Percentiles rank a stretch among this genome's conserved stretches.
Evolutionary conservation across 768 basidiomycete species (phyloP).

Genomic region (Termitomyces bulborhizus): DNA sequence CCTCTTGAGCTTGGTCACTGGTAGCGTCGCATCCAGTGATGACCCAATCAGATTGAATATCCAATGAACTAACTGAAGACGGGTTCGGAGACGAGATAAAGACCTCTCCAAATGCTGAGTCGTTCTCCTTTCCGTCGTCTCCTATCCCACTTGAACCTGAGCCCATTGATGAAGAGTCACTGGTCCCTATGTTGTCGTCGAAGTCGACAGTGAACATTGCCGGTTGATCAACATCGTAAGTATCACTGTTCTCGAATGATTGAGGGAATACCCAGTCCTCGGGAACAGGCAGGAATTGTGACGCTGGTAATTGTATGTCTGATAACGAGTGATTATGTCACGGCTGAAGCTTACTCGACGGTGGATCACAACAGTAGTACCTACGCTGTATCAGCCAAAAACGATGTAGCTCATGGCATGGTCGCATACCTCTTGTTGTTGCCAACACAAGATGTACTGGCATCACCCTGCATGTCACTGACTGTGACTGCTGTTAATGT

Average conservation of each 20-base stretch:
- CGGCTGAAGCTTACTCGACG: background rate
- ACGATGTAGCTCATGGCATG: background rate
- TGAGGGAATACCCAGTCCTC: background rate
- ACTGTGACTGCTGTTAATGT: background rate
- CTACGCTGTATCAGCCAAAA: background rate
- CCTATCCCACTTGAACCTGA: background rate
- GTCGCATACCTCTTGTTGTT: background rate
- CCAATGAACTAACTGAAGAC: background rate
- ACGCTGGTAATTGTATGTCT: background rate
- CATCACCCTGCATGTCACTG: constrained; percentile 1
- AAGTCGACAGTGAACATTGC: background rate
- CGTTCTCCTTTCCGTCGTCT: background rate
- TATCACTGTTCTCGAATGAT: background rate
- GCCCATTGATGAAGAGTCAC: background rate
- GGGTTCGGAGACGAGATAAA: background rate
- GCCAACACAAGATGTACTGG: background rate
- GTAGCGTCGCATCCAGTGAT: background rate
- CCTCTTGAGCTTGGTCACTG: constrained; percentile 1
- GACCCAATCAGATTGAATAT: background rate
- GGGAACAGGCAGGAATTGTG: background rate
- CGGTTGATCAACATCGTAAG: background rate
- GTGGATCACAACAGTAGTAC: constrained; percentile 1
- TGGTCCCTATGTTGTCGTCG: background rate
- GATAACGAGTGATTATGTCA: no score
- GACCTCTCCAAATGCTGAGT: background rate